Conservation (phyloP, 169 alveolate species). For the Cryptosporidium tyzzeri region DNA sequence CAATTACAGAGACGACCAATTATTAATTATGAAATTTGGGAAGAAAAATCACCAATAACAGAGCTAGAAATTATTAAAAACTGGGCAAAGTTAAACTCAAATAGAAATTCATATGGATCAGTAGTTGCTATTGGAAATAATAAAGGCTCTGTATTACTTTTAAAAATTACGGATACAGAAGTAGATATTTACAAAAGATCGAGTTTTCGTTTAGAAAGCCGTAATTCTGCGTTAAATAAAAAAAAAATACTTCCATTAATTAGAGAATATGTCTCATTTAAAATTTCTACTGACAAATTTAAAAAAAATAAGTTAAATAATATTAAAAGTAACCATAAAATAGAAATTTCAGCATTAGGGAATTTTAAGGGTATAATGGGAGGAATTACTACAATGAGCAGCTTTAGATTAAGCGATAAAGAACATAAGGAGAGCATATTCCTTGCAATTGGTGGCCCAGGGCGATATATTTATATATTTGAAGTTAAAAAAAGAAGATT, state of each 20-base stretch:
- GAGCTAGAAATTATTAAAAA: slow-evolving; percentile 15
- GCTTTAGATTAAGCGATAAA: neutral
- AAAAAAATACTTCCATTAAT: slow-evolving; percentile 3
- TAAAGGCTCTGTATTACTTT: slow-evolving; percentile 39
- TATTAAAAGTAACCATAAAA: neutral
- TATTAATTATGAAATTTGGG: slow-evolving; percentile 50
- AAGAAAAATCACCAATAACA: slow-evolving; percentile 61
- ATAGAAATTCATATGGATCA: slow-evolving; percentile 30
- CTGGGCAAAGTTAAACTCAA: slow-evolving; percentile 17
- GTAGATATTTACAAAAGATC: neutral
- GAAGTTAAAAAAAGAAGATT: slow-evolving; percentile 50
- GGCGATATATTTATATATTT: slow-evolving; percentile 47
- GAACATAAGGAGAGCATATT: neutral
- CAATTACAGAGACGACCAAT: slow-evolving; percentile 40
- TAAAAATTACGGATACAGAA: neutral
- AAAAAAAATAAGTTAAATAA: neutral
- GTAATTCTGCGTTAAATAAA: slow-evolving; percentile 32
- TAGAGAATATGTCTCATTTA: neutral
- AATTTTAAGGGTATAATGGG: slow-evolving; percentile 70
- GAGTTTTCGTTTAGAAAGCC: neutral
- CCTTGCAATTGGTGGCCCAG: slow-evolving; percentile 47
- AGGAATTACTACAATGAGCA: slow-evolving; percentile 14
- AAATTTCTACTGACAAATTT: neutral
- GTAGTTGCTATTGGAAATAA: slow-evolving; percentile 59
- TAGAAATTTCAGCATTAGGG: slow-evolving; percentile 33